These are phyloP conservation scores for Diaporthe citriasiana DNA, from an alignment of 2,329 filamentous ascomycete species.

Conservation along the genomic window DNA sequence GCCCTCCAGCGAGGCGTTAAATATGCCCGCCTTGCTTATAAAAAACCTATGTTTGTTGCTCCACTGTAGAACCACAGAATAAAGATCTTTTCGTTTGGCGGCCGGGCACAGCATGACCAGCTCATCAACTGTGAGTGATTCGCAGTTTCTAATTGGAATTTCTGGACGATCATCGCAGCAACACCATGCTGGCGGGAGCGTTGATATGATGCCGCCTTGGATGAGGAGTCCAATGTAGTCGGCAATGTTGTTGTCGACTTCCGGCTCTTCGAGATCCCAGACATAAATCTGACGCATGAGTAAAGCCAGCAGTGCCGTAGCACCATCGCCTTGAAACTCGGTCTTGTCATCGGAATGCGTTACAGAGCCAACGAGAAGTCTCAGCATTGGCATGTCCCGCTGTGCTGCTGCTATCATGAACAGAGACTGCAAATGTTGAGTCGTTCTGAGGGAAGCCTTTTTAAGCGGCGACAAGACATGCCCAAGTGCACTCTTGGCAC, in stretches of 20 bases:
- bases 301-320: background rate
- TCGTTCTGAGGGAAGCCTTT: too few species aligned
- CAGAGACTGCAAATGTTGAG: too few species aligned
- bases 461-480: too few species aligned
- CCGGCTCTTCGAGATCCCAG: background rate
- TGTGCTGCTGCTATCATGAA: background rate
- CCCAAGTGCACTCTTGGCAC: background rate
- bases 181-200: background rate
- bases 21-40: background rate
- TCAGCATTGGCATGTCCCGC: background rate
- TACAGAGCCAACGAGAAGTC: background rate
- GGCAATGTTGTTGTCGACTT: background rate
- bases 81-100: background rate
- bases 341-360: background rate
- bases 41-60: background rate
- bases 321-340: accelerated
- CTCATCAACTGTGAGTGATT: background rate
- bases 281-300: background rate
- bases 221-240: background rate
- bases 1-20: background rate
- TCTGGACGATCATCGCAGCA: background rate
- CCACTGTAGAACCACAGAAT: background rate
- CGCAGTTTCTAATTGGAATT: accelerated
- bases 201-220: background rate
- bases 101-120: background rate